phyloP scores from a whole-genome alignment of 805 yeast species.

The Middelhovenomyces tepae region DNA sequence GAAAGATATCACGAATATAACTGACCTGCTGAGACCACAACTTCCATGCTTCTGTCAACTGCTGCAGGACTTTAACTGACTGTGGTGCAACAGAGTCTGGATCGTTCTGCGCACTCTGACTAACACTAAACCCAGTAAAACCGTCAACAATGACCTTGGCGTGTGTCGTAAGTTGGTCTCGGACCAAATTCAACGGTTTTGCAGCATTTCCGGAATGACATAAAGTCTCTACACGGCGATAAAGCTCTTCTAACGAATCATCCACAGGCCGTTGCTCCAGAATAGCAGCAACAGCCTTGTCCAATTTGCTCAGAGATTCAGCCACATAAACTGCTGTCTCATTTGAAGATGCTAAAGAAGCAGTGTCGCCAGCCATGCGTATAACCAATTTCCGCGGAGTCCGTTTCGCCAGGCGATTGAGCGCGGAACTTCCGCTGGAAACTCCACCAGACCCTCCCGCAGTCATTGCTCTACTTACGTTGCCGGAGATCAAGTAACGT shows the following conservation, averaged over 20 bases:
- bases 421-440: too few species aligned
- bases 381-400: too few species aligned
- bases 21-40: slow-evolving; percentile 14
- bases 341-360: too few species aligned
- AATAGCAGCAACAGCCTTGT: slow-evolving; percentile 13
- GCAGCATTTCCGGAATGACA: slow-evolving; percentile 20
- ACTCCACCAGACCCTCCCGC: too few species aligned
- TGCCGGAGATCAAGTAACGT: too few species aligned
- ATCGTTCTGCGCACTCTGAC: too few species aligned
- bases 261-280: slow-evolving; percentile 6
- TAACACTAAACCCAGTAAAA: too few species aligned
- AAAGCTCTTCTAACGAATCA: slow-evolving; percentile 23
- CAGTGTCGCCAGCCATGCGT: too few species aligned
- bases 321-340: too few species aligned
- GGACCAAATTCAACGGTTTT: slow-evolving; percentile 18
- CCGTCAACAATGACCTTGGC: slow-evolving; percentile 4
- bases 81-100: not conserved
- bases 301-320: too few species aligned
- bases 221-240: slow-evolving; percentile 25
- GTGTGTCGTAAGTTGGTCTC: slow-evolving; percentile 10
- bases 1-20: slow-evolving; percentile 20
- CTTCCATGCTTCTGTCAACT: slow-evolving; percentile 12
- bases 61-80: slow-evolving; percentile 1
- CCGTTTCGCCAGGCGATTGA: too few species aligned
- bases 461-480: too few species aligned